Percentiles rank a stretch among this genome's conserved stretches.
phyloP scores from a whole-genome alignment of 1,139 yeast species.

The Suhomyces bokatorum region DNA sequence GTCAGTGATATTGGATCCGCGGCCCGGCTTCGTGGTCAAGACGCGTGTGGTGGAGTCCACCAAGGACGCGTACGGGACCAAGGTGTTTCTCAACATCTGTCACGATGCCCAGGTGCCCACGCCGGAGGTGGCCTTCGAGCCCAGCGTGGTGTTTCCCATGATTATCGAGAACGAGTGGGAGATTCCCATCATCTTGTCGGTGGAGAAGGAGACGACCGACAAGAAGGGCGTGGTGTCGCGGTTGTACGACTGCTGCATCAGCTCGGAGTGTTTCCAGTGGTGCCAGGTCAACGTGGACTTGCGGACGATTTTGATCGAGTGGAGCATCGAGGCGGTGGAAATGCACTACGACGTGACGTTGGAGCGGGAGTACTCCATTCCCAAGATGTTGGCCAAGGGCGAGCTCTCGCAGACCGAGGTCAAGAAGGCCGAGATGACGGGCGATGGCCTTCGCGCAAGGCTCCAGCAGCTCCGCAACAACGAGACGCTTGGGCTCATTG shows the following conservation, averaged over 20 bases:
- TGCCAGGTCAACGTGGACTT: constrained; percentile 54
- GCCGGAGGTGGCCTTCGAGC: constrained; percentile 49
- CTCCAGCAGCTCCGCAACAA: constrained; percentile 35
- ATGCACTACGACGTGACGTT: constrained; percentile 40
- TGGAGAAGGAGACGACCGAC: constrained; percentile 56
- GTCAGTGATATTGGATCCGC: constrained; percentile 35
- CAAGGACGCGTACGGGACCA: constrained; percentile 42
- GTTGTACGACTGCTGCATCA: constrained; percentile 77
- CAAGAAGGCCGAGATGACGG: constrained; percentile 31
- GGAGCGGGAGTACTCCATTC: constrained; percentile 49
- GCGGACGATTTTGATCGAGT: constrained; percentile 51
- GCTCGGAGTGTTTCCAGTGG: constrained; percentile 62
- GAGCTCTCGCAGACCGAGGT: constrained; percentile 40
- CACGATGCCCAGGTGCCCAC: constrained; percentile 62
- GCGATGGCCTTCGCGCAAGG: constrained; percentile 34
- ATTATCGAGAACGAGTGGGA: constrained; percentile 80
- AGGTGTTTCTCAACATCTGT: constrained; percentile 79
- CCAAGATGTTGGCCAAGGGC: constrained; percentile 67
- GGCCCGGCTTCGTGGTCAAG: constrained; percentile 67
- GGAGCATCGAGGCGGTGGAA: constrained; percentile 73
- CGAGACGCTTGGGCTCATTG: constrained; percentile 44
- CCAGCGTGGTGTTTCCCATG: constrained; percentile 59
- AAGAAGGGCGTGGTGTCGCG: constrained; percentile 66
- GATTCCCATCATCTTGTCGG: constrained; percentile 73
- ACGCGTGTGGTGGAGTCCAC: constrained; percentile 46